Evolutionary conservation across 192 early-diverging fungal genomes (phyloP).

Genomic region (Phycomyces nitens): DNA sequence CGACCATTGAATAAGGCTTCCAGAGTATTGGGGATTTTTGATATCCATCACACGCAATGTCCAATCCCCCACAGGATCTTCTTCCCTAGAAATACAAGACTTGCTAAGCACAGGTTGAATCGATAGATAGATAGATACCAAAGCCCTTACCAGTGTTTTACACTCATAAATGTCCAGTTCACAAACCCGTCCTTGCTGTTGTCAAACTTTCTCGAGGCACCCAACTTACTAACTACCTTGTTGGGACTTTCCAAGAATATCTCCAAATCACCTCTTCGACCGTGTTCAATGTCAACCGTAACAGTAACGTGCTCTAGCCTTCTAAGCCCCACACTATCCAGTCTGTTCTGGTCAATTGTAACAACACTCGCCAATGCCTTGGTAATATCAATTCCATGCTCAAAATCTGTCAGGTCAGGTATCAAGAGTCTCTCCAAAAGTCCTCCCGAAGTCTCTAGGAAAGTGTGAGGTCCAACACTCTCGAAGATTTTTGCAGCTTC

Average conservation of each 20-base stretch:
- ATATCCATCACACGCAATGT: slow-evolving; percentile 65
- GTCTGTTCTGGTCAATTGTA: slow-evolving; percentile 22
- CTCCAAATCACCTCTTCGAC: slow-evolving; percentile 81
- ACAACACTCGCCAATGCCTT: slow-evolving; percentile 34
- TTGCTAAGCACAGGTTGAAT: slow-evolving; percentile 5
- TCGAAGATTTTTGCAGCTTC: slow-evolving; percentile 68
- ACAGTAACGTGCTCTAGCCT: slow-evolving; percentile 87
- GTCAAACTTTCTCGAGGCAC: slow-evolving; percentile 62
- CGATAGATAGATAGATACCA: not conserved
- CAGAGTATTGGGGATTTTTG: slow-evolving; percentile 46
- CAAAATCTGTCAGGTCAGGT: slow-evolving; percentile 14
- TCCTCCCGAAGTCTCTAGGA: slow-evolving; percentile 36
- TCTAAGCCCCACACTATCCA: slow-evolving; percentile 46
- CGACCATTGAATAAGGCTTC: slow-evolving; percentile 64
- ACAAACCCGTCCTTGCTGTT: slow-evolving; percentile 60
- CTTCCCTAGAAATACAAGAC: slow-evolving; percentile 62
- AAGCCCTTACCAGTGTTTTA: slow-evolving; percentile 83
- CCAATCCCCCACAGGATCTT: slow-evolving; percentile 85
- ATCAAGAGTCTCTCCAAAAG: slow-evolving; percentile 7
- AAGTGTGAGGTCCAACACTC: slow-evolving; percentile 64
- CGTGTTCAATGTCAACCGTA: slow-evolving; percentile 78
- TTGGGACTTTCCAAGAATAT: slow-evolving; percentile 77
- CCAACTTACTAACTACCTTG: slow-evolving; percentile 64
- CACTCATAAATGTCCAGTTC: slow-evolving; percentile 93
- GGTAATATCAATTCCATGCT: not conserved